phyloP scores from a whole-genome alignment of 2,329 filamentous ascomycete genomes.

The Fusarium sublunatum region DNA sequence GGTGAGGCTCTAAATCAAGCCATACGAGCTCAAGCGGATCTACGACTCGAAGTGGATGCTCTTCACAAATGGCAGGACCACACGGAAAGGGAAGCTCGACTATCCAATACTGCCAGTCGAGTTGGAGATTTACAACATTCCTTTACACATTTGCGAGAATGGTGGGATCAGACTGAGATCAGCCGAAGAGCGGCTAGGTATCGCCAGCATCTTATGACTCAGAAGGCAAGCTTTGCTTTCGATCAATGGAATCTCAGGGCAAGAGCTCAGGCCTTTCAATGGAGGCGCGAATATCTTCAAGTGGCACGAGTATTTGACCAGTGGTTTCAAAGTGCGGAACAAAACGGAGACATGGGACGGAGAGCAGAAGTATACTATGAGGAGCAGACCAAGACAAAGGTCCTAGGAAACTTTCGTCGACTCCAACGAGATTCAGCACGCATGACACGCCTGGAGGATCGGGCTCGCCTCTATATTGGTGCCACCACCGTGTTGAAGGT shows the following conservation, averaged over 20 bases:
- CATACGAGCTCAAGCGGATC: slow-evolving; percentile 29
- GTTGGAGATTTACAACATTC: slow-evolving; percentile 39
- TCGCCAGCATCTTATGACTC: slow-evolving; percentile 30
- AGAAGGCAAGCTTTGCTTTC: slow-evolving; percentile 41
- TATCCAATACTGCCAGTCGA: slow-evolving; percentile 23
- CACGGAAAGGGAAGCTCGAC: slow-evolving; percentile 12
- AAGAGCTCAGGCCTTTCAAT: slow-evolving; percentile 50
- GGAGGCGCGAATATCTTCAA: slow-evolving; percentile 50
- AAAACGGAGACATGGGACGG: slow-evolving; percentile 34
- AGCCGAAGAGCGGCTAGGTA: slow-evolving; percentile 43
- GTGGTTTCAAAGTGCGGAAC: slow-evolving; percentile 46
- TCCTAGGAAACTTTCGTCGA: slow-evolving; percentile 26
- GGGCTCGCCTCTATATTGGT: slow-evolving; percentile 49
- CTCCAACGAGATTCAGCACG: slow-evolving; percentile 23
- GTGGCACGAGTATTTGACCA: slow-evolving; percentile 44
- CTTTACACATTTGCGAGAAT: slow-evolving; percentile 45
- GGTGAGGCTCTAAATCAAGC: slow-evolving; percentile 29
- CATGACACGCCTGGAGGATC: slow-evolving; percentile 37
- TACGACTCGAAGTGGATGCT: slow-evolving; percentile 24
- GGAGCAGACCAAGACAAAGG: slow-evolving; percentile 25
- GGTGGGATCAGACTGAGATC: slow-evolving; percentile 49
- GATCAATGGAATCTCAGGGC: slow-evolving; percentile 50
- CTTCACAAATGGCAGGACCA: slow-evolving; percentile 43
- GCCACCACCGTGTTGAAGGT: slow-evolving; percentile 46
- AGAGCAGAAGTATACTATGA: slow-evolving; percentile 34